Percentiles rank a stretch among this genome's conserved stretches.
Conservation (phyloP, 306 rosid genomes). For the Begonia peltatifolia region DNA sequence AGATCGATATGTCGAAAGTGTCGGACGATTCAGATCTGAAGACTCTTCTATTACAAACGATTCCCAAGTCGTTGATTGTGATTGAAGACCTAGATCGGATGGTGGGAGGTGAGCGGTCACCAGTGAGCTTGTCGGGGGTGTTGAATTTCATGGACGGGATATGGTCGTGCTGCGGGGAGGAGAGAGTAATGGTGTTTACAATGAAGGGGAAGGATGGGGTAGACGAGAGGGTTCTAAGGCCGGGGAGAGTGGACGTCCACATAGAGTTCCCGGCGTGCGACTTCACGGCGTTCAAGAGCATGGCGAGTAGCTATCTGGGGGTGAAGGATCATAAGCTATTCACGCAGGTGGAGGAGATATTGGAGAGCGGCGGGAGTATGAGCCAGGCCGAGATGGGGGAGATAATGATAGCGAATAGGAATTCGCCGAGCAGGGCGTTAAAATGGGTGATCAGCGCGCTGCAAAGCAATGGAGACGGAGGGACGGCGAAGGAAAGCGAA, state of each 20-base stretch:
- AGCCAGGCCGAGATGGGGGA: constrained; percentile 80
- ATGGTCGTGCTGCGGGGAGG: constrained; percentile 60
- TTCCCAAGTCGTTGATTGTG: constrained; percentile 52
- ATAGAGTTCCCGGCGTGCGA: constrained; percentile 71
- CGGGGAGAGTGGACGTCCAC: constrained; percentile 75
- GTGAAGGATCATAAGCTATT: constrained; percentile 91
- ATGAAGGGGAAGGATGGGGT: constrained; percentile 39
- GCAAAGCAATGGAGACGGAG: constrained; percentile 28
- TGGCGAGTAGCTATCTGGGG: constrained; percentile 59
- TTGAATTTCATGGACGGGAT: constrained; percentile 88
- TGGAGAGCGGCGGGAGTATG: constrained; percentile 47
- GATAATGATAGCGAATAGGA: constrained; percentile 79
- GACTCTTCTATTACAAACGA: constrained; percentile 42
- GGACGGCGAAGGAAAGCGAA: constrained; percentile 21
- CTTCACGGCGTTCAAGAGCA: constrained; percentile 62
- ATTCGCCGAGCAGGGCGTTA: constrained; percentile 73
- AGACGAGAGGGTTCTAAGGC: constrained; percentile 56
- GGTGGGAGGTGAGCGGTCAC: constrained; percentile 16
- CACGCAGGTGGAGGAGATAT: constrained; percentile 63
- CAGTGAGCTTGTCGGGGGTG: constrained; percentile 37
- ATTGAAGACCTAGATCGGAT: constrained; percentile 72
- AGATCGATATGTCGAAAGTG: constrained; percentile 48
- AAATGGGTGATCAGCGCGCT: constrained; percentile 67
- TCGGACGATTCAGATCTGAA: constrained; percentile 46
- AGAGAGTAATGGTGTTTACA: constrained; percentile 78